A percentile compares a stretch with the other conserved stretches of the same genome.
Evolutionary conservation across 2,329 filamentous ascomycete species (phyloP).

Genomic region (Colletotrichum navitas): DNA sequence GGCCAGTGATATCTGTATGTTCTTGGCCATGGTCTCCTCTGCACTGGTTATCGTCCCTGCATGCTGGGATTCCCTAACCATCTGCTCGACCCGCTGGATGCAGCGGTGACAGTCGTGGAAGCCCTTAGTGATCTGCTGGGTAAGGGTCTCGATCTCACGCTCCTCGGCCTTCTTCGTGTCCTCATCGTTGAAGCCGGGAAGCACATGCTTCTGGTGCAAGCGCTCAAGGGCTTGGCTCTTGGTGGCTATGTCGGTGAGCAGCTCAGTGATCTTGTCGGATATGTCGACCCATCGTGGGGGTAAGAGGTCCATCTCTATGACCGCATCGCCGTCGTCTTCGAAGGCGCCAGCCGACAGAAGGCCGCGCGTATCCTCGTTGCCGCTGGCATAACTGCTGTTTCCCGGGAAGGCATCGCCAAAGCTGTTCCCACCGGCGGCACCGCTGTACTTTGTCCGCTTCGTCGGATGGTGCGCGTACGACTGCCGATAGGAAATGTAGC

Average conservation of each 20-base stretch:
- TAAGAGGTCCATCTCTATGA: slow-evolving; percentile 98
- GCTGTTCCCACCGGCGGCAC: slow-evolving; percentile 65
- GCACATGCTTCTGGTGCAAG: slow-evolving; percentile 95
- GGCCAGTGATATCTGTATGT: slow-evolving; percentile 93
- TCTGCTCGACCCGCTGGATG: slow-evolving; percentile 87
- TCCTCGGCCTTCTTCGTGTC: slow-evolving; percentile 90
- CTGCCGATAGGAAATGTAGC: slow-evolving; percentile 99
- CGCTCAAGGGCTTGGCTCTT: slow-evolving; percentile 90
- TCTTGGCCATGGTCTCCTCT: slow-evolving; percentile 95
- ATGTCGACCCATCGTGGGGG: slow-evolving; percentile 96
- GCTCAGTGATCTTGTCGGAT: slow-evolving; percentile 90
- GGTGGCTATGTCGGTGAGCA: slow-evolving; percentile 82
- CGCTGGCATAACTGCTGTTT: slow-evolving; percentile 55
- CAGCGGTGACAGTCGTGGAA: slow-evolving; percentile 93
- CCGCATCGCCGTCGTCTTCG: slow-evolving; percentile 88
- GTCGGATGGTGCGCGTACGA: slow-evolving; percentile 96
- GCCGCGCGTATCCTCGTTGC: slow-evolving; percentile 73
- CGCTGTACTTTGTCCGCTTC: slow-evolving; percentile 81
- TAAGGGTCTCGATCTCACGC: slow-evolving; percentile 88
- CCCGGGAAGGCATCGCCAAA: slow-evolving; percentile 70
- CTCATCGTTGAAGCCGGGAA: slow-evolving; percentile 97
- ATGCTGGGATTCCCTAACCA: slow-evolving; percentile 85
- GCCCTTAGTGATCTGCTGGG: slow-evolving; percentile 86
- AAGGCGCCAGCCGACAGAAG: slow-evolving; percentile 86
- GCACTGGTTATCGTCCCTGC: slow-evolving; percentile 80